Conservation (phyloP, 2,329 filamentous ascomycete genomes). For the Pseudogymnoascus sp. region DNA sequence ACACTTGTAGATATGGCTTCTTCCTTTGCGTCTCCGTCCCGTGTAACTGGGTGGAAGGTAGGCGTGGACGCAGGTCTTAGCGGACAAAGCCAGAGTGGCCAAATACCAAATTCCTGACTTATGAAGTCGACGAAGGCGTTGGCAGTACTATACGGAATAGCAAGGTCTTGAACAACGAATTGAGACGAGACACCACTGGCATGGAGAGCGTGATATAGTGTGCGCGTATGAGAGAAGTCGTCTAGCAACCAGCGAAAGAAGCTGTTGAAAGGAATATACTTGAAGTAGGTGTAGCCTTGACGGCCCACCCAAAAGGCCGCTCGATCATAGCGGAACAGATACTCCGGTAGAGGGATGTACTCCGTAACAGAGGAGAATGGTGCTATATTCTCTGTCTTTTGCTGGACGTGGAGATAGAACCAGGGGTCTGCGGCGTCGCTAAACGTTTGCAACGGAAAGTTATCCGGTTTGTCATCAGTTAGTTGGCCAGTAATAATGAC, state of each 20-base stretch:
- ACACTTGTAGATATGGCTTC: background rate
- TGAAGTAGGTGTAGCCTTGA: conserved; percentile 55
- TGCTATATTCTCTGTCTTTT: conserved; percentile 24
- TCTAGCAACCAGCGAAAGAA: conserved; percentile 52
- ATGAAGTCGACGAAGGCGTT: conserved; percentile 42
- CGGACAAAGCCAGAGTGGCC: conserved; percentile 51
- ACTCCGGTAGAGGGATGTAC: conserved; percentile 37
- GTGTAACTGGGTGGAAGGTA: too few relatives aligned
- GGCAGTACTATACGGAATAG: conserved; percentile 42
- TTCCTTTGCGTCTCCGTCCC: conserved; percentile 23
- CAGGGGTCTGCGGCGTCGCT: conserved; percentile 40
- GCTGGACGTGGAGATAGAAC: conserved; percentile 50
- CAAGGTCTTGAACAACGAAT: conserved; percentile 53
- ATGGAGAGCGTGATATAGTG: conserved; percentile 55
- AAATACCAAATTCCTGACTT: conserved; percentile 35
- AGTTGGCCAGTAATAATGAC: conserved; percentile 47
- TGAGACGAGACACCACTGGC: conserved; percentile 42
- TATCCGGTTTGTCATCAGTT: conserved; percentile 28
- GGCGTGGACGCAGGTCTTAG: conserved; percentile 38
- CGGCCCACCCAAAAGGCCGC: conserved; percentile 35
- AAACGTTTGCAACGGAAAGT: conserved; percentile 23
- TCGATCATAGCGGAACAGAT: conserved; percentile 49
- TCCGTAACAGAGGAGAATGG: conserved; percentile 23
- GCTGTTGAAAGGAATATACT: conserved; percentile 47
- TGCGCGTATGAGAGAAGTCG: conserved; percentile 51